Evolutionary conservation across 2,329 filamentous ascomycete species (phyloP).

Genomic region (Metarhizium album): DNA sequence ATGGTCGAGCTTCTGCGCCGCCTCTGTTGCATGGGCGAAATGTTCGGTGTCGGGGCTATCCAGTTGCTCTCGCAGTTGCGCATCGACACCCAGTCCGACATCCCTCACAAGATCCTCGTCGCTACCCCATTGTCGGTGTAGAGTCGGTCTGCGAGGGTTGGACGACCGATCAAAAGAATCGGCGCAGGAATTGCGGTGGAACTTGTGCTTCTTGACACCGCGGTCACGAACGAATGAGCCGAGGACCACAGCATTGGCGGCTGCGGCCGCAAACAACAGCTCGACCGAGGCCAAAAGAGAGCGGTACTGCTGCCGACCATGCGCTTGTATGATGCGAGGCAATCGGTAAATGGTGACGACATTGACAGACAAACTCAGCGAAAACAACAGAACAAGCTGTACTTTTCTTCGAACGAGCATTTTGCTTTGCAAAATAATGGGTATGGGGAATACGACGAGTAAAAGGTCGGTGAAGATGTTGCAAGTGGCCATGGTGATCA

Average conservation of each 20-base stretch:
- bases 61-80: constrained; percentile 34
- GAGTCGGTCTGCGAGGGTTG: constrained; percentile 32
- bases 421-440: constrained; percentile 69
- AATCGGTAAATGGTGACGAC: constrained; percentile 71
- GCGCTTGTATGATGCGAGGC: constrained; percentile 59
- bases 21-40: constrained; percentile 26
- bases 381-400: constrained; percentile 71
- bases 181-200: constrained; percentile 52
- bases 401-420: constrained; percentile 71
- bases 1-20: constrained; percentile 20
- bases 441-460: constrained; percentile 79
- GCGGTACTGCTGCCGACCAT: constrained; percentile 74
- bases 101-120: constrained; percentile 83
- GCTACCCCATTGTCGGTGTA: constrained; percentile 68
- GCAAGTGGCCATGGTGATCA: constrained; percentile 80
- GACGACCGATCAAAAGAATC: constrained; percentile 47
- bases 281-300: constrained; percentile 85
- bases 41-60: constrained; percentile 16
- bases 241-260: constrained; percentile 81
- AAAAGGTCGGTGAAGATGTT: constrained; percentile 85
- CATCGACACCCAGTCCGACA: constrained; percentile 58
- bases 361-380: constrained; percentile 70
- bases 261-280: constrained; percentile 75
- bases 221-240: constrained; percentile 88
- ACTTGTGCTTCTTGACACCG: constrained; percentile 82